Base-by-base conservation (phyloP, 2,329 filamentous ascomycete genomes). In the Onygenales sp. region DNA sequence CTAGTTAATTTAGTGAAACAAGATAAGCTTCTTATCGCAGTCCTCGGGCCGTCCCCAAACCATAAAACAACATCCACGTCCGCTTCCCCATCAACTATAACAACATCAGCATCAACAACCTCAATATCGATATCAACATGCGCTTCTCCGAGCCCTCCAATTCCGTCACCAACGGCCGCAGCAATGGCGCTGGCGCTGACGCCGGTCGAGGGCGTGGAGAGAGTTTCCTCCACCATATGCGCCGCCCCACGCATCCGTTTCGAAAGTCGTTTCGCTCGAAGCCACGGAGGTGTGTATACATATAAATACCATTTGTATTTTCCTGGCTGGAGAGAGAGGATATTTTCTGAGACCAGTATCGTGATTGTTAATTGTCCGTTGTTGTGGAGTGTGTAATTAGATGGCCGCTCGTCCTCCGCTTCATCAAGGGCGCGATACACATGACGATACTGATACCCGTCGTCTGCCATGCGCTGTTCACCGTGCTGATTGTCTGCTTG, bases 391-490 rank as follows among this genome's bases (percentile, higher is more conserved):
- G 21, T 48, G 33, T 10, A 2, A 37, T 39, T 51, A 79, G 82
- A 67, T 79, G 81, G 73, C 82, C 82, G 13, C 72, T 85, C 5
- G 82, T 84, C 13, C 73, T 85, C 43, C 77, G 82, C 56, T 83
- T 85, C 66, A 75, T 79, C 63, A 84, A 84, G 63, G 82, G 82
- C 49, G 79, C 81, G 2, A 78, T 85, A 52, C 82, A 85, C 64
- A 68, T 67, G 54, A 75, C 78, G 37, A 81, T 85, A 55, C 62
- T 81, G 32, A 50, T 82, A 3, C 77, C 81, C 2, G 78, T 85
- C 7, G 52, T 77, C 13, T 65, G 81, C 3, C 82, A 85, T 67
- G 77, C 78, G 1, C 53, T 78, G 37, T 81, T 84, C 60, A 78
- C 82, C 3, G 77, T 76, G 1, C 64, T 82, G 2, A 73, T 85